Conservation (phyloP, 2,329 filamentous ascomycete species). For the Ilyonectria destructans region DNA sequence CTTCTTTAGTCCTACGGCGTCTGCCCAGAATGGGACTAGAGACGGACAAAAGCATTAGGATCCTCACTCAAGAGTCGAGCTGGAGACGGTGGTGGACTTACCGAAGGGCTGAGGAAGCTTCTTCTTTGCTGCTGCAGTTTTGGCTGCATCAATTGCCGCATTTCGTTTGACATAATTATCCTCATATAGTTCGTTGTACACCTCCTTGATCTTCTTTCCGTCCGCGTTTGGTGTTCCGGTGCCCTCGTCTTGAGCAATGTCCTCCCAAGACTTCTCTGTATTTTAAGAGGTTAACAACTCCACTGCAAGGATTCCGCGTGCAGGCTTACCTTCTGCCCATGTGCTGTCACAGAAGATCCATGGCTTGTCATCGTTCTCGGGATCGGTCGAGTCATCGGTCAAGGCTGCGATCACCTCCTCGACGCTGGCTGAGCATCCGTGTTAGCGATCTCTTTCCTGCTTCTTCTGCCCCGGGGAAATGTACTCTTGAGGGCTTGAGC, state of each 20-base stretch:
- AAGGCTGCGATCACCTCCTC: neutral
- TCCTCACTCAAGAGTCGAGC: neutral
- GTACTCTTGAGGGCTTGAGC: too few species aligned
- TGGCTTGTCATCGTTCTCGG: neutral
- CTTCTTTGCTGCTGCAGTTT: neutral
- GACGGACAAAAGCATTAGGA: neutral
- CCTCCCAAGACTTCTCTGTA: neutral
- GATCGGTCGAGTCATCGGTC: neutral
- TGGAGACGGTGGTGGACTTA: neutral
- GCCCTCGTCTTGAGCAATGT: neutral
- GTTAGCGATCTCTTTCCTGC: neutral
- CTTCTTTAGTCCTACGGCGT: neutral
- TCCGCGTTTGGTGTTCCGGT: neutral
- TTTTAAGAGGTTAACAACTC: neutral
- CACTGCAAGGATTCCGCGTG: neutral
- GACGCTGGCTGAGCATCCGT: neutral
- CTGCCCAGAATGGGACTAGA: conserved; percentile 1
- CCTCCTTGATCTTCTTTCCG: neutral
- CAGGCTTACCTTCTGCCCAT: neutral
- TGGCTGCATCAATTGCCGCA: neutral
- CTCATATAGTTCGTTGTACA: neutral
- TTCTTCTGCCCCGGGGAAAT: too few species aligned
- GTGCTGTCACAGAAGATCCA: neutral
- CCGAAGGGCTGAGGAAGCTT: neutral
- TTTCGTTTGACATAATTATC: neutral